phyloP scores from a whole-genome alignment of 352 stramenopile genomes.

The Thalassiosira ordinaria region DNA sequence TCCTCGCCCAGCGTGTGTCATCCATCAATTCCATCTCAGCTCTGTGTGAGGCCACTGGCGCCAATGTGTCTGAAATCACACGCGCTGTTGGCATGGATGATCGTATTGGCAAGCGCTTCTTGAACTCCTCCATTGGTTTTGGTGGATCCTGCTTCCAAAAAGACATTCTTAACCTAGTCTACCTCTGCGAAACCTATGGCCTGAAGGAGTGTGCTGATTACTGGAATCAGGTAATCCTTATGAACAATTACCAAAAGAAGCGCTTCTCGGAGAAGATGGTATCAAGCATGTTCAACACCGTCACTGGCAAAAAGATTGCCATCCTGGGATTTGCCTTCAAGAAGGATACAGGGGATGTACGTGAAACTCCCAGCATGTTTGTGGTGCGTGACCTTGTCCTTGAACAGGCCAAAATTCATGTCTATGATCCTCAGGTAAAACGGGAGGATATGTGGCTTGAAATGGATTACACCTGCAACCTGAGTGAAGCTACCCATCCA shows the following conservation, averaged over 20 bases:
- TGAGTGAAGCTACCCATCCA: constrained; percentile 91
- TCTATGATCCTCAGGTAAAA: constrained; percentile 97
- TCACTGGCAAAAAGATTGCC: constrained; percentile 99
- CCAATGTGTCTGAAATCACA: constrained; percentile 98
- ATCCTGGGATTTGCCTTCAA: constrained; percentile 99
- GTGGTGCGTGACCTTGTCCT: constrained; percentile 96
- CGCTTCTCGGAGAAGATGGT: constrained; percentile 99
- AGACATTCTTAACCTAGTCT: constrained; percentile 99
- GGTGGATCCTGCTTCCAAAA: constrained; percentile 99
- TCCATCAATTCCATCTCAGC: constrained; percentile 99
- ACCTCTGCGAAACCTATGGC: constrained; percentile 97
- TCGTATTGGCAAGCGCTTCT: constrained; percentile 97
- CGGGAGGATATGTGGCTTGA: constrained; percentile 93
- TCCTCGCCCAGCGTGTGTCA: constrained; percentile 98
- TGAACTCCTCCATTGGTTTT: constrained; percentile 98
- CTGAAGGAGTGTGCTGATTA: constrained; percentile 98
- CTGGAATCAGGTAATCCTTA: constrained; percentile 98
- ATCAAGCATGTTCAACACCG: constrained; percentile 98
- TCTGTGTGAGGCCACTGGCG: constrained; percentile 97
- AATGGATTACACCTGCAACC: constrained; percentile 93
- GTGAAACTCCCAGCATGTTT: constrained; percentile 97
- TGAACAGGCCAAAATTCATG: constrained; percentile 93
- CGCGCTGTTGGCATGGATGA: constrained; percentile 96
- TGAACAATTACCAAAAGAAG: constrained; percentile 99
- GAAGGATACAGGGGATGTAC: constrained; percentile 99